These are phyloP conservation scores for Mycena sanguinolenta DNA, from an alignment of 768 basidiomycete species.

Conservation along the genomic window DNA sequence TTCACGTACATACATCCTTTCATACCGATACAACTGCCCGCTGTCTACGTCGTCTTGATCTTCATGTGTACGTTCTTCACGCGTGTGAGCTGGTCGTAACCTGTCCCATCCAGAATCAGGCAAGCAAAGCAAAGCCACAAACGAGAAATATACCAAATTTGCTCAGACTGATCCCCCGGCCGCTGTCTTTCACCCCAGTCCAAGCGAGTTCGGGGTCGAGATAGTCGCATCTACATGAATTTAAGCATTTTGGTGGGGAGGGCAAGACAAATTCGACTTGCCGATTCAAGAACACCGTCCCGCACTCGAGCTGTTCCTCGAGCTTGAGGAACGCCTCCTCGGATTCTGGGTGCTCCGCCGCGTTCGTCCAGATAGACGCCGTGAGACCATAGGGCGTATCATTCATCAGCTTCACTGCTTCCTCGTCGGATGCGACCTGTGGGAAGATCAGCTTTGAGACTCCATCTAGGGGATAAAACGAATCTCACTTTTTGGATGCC, in stretches of 20 bases:
- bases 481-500: constrained; percentile 89
- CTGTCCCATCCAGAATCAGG: constrained; percentile 52
- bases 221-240: constrained; percentile 75
- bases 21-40: no score
- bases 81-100: constrained; percentile 88
- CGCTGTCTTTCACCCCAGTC: constrained; percentile 95
- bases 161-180: constrained; percentile 91
- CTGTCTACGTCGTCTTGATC: constrained; percentile 67
- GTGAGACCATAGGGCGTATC: constrained; percentile 96
- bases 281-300: constrained; percentile 95
- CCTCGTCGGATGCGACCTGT: constrained; percentile 83
- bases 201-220: constrained; percentile 95
- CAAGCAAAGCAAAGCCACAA: neutral
- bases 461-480: neutral
- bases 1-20: no score
- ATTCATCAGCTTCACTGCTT: constrained; percentile 94
- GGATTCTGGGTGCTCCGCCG: constrained; percentile 68
- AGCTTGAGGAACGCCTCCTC: constrained; percentile 77
- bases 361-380: constrained; percentile 94
- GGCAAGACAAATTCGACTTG: constrained; percentile 41
- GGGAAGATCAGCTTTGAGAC: constrained; percentile 40
- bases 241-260: neutral
- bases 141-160: constrained; percentile 76
- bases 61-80: constrained; percentile 90
- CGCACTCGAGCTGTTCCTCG: constrained; percentile 82